A percentile compares a stretch with the other conserved stretches of the same genome.
phyloP scores from a whole-genome alignment of 257 asterid genomes.

The Fraxinus quadrangulata region DNA sequence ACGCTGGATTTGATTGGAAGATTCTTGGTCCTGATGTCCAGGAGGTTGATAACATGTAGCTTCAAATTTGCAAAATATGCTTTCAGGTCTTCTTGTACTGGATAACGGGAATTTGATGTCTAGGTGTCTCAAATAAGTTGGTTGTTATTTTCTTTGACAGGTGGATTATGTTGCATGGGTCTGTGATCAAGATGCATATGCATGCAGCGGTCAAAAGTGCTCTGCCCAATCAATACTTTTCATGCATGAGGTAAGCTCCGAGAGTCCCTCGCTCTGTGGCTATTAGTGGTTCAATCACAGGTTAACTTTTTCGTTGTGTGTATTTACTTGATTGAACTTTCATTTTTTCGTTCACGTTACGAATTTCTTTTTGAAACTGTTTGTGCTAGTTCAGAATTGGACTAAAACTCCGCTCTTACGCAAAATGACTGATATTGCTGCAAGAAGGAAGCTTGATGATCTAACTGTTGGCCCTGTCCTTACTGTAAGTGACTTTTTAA shows the following conservation, averaged over 20 bases:
- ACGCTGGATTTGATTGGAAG: conserved; percentile 99
- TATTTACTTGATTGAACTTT: neutral
- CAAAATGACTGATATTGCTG: conserved; percentile 67
- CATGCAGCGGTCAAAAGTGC: conserved; percentile 98
- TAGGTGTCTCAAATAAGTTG: neutral
- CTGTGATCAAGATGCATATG: conserved; percentile 98
- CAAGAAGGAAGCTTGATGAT: conserved; percentile 81
- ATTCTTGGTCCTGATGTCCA: conserved; percentile 95
- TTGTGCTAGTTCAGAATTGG: conserved; percentile 68
- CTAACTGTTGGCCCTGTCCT: conserved; percentile 93
- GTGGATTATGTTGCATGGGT: conserved; percentile 95
- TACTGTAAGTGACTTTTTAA: conserved; percentile 51
- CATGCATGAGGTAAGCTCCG: conserved; percentile 68
- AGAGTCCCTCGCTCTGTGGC: conserved; percentile 8
- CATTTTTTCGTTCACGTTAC: neutral
- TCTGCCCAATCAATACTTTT: conserved; percentile 89
- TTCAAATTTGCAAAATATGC: neutral
- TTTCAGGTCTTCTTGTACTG: neutral
- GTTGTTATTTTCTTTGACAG: conserved; percentile 36
- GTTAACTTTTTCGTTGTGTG: neutral
- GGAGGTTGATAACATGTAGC: conserved; percentile 47
- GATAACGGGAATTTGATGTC: neutral
- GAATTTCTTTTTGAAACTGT: neutral
- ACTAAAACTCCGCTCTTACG: conserved; percentile 56
- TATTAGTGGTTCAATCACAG: neutral